Evolutionary conservation across 345 rosid species (phyloP).

Genomic region (Orychophragmus violaceus): DNA sequence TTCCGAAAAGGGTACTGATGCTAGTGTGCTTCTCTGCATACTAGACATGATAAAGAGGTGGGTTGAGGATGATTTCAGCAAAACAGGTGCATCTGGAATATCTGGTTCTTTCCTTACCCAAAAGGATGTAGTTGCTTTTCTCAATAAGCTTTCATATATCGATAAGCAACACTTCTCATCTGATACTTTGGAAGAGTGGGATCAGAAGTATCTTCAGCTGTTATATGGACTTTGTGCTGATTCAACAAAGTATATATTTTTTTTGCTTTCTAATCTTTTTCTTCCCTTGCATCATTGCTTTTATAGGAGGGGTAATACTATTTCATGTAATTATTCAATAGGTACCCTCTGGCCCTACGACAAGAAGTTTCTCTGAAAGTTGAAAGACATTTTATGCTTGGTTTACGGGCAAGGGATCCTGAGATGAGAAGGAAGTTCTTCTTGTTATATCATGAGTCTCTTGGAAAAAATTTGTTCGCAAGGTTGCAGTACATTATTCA

Average conservation of each 20-base stretch:
- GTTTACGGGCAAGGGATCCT: constrained; percentile 92
- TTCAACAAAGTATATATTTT: constrained; percentile 72
- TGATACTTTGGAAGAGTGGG: constrained; percentile 83
- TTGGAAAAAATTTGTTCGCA: constrained; percentile 62
- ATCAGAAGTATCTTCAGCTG: constrained; percentile 85
- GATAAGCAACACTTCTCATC: constrained; percentile 74
- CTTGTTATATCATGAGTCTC: constrained; percentile 76
- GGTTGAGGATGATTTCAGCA: constrained; percentile 76
- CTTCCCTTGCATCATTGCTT: constrained; percentile 9
- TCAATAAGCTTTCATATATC: constrained; percentile 82
- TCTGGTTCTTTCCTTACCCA: constrained; percentile 55
- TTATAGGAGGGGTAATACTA: constrained; percentile 11
- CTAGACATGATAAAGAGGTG: constrained; percentile 84
- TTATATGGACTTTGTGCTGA: constrained; percentile 86
- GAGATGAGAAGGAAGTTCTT: constrained; percentile 83
- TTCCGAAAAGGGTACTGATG: constrained; percentile 88
- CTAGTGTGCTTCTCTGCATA: constrained; percentile 88
- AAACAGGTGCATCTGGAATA: constrained; percentile 47
- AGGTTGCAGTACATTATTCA: constrained; percentile 88
- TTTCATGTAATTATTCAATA: constrained; percentile 35
- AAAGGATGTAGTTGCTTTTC: constrained; percentile 77
- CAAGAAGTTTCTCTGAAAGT: constrained; percentile 96
- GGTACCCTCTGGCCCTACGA: constrained; percentile 58
- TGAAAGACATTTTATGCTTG: constrained; percentile 96
- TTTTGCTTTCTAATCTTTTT: background rate